Evolutionary conservation across 2,329 filamentous ascomycete genomes (phyloP), one percentile per base, ranked within the genome.

Genomic region (Fonsecaea pedrosoi): DNA sequence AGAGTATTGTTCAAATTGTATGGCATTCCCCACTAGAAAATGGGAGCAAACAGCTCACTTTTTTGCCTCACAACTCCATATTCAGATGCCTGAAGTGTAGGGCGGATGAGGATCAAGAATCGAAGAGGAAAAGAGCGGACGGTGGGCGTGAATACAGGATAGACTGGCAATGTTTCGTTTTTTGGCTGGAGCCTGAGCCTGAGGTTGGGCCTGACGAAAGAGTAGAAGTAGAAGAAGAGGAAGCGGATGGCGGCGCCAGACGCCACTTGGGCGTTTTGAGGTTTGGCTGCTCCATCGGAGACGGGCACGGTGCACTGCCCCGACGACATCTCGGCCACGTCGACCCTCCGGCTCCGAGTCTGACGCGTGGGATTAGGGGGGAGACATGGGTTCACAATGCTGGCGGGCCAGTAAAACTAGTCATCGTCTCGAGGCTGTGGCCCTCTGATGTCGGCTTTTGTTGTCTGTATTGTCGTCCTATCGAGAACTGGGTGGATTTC

Each of bases 311-410:
- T 50, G 32, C 57, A 60, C 57, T 21, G 57, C 60, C 60, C 60
- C 34, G 54, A 45, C 40, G 42, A 45, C 18, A 15, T 34, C 50
- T 64, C 55, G 61, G 61, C 61, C 61, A 42, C 13, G 45, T 40
- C 35, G 13, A 56, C 35, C 40, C 54, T 61, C 72, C 73, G 67
- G 65, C 72, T 74, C 75, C 75, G 67, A 77, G 72, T 50, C 64
- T 50, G 45, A 21, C 40, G 45, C 8, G 40, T 18, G 6, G 9
- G n/a, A 45, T 45, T 25, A 18, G 10, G 40, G 40, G 15, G 6
- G 18, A 7, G 40, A 18, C 5, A 18, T 45, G 45, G 18, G 15
- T 8, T 25, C 21, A 9, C 25, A 21, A 8, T 50, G 15, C 18
- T 25, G 45, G 45, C 18, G 40, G 40, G 5, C 12, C 45, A 10